Percentiles rank a stretch among this genome's conserved stretches.
phyloP scores from a whole-genome alignment of 306 rosid genomes.

The Canavalia ensiformis region DNA sequence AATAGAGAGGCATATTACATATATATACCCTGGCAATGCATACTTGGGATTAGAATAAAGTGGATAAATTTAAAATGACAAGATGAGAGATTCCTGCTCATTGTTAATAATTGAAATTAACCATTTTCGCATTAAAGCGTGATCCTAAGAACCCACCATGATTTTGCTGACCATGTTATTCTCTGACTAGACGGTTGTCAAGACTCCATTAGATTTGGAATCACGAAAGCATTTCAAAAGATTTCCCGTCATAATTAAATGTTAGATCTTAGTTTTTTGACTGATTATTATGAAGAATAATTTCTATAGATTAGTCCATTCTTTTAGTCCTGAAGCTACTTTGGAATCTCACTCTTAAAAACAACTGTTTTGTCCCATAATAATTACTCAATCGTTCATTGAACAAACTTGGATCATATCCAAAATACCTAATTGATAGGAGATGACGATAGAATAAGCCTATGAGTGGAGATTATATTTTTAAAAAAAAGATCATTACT shows the following conservation, averaged over 20 bases:
- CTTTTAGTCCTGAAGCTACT: conserved; percentile 30
- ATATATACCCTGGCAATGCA: conserved; percentile 51
- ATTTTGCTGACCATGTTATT: conserved; percentile 60
- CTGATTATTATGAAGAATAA: conserved; percentile 46
- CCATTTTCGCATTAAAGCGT: conserved; percentile 32
- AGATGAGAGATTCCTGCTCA: conserved; percentile 53
- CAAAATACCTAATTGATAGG: conserved; percentile 39
- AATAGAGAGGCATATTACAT: conserved; percentile 49
- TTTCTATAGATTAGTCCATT: conserved; percentile 22
- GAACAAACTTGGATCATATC: conserved; percentile 46
- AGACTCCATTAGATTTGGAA: conserved; percentile 62
- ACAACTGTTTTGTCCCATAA: conserved; percentile 43
- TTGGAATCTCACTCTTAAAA: conserved; percentile 49
- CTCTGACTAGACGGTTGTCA: conserved; percentile 57
- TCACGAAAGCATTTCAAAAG: conserved; percentile 54
- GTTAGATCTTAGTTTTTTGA: conserved; percentile 48
- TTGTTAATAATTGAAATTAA: conserved; percentile 44
- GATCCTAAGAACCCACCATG: conserved; percentile 56
- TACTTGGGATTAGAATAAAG: conserved; percentile 55
- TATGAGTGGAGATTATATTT: neutral
- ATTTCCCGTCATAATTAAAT: conserved; percentile 47
- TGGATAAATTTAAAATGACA: conserved; percentile 42
- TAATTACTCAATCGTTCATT: conserved; percentile 42
- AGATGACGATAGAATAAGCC: conserved; percentile 38
- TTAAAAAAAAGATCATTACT: conserved; percentile 3